phyloP scores from a whole-genome alignment of 352 stramenopile genomes.

The Globisporangium spiculum region DNA sequence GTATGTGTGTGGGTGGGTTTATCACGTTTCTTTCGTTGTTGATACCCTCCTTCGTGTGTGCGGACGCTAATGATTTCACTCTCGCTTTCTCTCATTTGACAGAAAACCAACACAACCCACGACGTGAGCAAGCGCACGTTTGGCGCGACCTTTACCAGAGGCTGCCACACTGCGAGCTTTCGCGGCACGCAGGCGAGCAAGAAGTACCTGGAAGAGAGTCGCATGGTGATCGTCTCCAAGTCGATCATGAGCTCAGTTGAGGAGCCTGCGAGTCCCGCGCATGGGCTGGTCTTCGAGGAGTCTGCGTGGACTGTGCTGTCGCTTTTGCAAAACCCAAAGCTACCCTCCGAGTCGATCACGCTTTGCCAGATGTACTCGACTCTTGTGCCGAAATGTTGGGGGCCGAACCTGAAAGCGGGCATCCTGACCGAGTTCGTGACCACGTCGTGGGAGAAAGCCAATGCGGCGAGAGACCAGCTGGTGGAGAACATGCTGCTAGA shows the following conservation, averaged over 20 bases:
- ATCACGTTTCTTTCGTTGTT: not conserved
- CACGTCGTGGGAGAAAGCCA: not conserved
- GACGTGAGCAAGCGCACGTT: not conserved
- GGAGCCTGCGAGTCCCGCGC: not conserved
- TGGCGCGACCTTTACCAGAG: not conserved
- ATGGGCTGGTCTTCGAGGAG: not conserved
- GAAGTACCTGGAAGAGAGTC: not conserved
- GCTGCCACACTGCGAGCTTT: not conserved
- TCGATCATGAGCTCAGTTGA: slow-evolving; percentile 1
- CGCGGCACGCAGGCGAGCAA: not conserved
- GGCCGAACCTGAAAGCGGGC: not conserved
- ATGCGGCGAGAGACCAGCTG: not conserved
- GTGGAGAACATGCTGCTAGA: slow-evolving; percentile 3
- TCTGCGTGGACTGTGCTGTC: not conserved
- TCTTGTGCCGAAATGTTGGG: not conserved
- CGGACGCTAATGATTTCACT: not conserved
- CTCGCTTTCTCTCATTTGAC: not conserved
- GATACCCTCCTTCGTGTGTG: not conserved
- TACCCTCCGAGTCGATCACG: not conserved
- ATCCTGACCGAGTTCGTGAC: not conserved
- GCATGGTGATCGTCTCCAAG: slow-evolving; percentile 4
- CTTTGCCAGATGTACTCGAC: not conserved
- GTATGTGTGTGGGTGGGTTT: not conserved
- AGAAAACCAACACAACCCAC: not conserved
- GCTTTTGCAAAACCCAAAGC: not conserved